These are phyloP conservation scores for Gentiana straminea DNA, from an alignment of 257 asterid genomes.

Conservation along the genomic window DNA sequence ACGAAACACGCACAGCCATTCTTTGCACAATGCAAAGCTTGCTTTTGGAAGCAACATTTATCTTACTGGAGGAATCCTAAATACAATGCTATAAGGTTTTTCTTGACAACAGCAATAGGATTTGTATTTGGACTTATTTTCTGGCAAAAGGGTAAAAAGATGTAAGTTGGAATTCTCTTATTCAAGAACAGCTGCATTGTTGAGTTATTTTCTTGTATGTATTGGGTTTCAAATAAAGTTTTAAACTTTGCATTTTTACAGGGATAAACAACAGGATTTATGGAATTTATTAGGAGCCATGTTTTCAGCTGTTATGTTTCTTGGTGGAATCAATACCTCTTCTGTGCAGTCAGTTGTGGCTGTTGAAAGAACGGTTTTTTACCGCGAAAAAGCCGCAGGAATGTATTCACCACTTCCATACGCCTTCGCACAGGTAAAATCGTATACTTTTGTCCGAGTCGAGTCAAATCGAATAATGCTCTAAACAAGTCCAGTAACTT, in stretches of 20 bases:
- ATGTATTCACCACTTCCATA: conserved; percentile 13
- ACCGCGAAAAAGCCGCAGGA: conserved; percentile 12
- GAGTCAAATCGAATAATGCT: neutral
- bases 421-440: conserved; percentile 17
- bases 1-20: conserved; percentile 11
- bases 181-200: too few species aligned
- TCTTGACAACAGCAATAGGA: conserved; percentile 10
- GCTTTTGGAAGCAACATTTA: conserved; percentile 13
- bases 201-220: neutral
- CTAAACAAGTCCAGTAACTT: too few species aligned
- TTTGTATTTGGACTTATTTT: conserved; percentile 10
- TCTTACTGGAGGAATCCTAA: conserved; percentile 18
- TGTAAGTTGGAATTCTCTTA: conserved; percentile 4
- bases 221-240: neutral
- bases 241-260: neutral
- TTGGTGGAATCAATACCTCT: conserved; percentile 19
- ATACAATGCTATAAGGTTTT: conserved; percentile 14
- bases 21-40: conserved; percentile 10
- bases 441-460: neutral
- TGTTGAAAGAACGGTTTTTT: conserved; percentile 18
- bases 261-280: conserved; percentile 20
- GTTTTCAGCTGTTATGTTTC: conserved; percentile 23
- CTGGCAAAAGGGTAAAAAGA: conserved; percentile 12
- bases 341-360: conserved; percentile 23
- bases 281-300: conserved; percentile 20